Evolutionary conservation across 2,329 filamentous ascomycete species (phyloP).

Genomic region (Colletotrichum lindemuthianum): DNA sequence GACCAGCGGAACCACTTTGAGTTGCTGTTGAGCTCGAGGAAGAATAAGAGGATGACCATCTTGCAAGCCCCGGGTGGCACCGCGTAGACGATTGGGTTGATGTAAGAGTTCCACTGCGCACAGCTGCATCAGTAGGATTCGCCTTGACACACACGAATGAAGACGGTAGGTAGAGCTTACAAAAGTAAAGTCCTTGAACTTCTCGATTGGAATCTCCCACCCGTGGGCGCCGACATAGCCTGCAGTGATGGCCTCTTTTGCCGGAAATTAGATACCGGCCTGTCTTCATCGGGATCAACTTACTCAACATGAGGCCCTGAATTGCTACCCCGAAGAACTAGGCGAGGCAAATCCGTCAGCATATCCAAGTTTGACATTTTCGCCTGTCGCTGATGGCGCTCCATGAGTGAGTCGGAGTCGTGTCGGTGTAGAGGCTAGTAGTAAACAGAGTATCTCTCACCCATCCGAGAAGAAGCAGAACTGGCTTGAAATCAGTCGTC

Average conservation of each 20-base stretch:
- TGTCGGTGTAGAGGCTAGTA: background rate
- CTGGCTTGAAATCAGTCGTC: constrained; percentile 9
- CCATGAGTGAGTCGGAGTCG: too few species aligned
- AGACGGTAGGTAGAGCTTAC: background rate
- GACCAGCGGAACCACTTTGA: constrained; percentile 31
- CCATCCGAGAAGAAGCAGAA: constrained; percentile 8
- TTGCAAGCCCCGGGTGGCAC: constrained; percentile 35
- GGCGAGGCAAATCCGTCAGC: too few species aligned
- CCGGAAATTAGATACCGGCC: background rate
- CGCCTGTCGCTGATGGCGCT: too few species aligned
- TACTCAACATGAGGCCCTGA: constrained; percentile 28
- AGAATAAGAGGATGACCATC: constrained; percentile 36
- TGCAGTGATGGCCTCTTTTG: background rate
- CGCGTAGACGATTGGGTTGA: constrained; percentile 37
- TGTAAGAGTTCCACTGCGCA: constrained; percentile 12
- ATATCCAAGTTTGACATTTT: too few species aligned
- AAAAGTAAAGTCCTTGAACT: constrained; percentile 23
- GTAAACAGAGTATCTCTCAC: background rate
- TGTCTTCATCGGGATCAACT: background rate
- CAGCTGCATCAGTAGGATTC: too few species aligned
- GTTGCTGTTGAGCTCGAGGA: constrained; percentile 29
- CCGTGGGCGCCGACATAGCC: constrained; percentile 25
- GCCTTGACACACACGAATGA: background rate
- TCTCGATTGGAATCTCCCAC: constrained; percentile 32
- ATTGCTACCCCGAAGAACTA: constrained; percentile 8